Percentiles rank a stretch among this genome's conserved stretches.
phyloP scores from a whole-genome alignment of 805 yeast species.

The Candida nemodendra region DNA sequence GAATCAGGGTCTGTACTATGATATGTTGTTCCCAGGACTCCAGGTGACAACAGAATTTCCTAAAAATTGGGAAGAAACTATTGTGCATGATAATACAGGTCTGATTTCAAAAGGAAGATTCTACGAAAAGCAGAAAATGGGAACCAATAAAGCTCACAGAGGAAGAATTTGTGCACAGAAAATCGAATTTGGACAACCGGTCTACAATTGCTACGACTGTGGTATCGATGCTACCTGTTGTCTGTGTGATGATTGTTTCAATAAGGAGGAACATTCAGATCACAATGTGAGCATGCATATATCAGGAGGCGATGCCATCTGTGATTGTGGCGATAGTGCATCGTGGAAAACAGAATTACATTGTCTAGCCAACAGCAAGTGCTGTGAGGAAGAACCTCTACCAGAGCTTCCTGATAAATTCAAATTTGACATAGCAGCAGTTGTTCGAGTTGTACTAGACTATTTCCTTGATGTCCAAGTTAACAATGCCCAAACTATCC shows the following conservation, averaged over 20 bases:
- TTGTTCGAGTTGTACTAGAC: constrained; percentile 35
- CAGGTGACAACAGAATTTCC: constrained; percentile 21
- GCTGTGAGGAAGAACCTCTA: constrained; percentile 7
- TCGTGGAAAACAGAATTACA: constrained; percentile 56
- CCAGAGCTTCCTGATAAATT: constrained; percentile 22
- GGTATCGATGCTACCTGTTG: constrained; percentile 80
- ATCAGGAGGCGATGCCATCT: constrained; percentile 55
- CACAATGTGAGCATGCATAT: constrained; percentile 60
- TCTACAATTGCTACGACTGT: constrained; percentile 73
- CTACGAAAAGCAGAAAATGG: constrained; percentile 18
- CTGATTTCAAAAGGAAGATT: constrained; percentile 19
- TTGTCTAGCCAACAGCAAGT: constrained; percentile 39
- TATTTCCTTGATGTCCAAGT: constrained; percentile 41
- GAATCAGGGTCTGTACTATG: constrained; percentile 14
- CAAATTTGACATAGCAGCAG: constrained; percentile 23
- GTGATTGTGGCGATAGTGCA: constrained; percentile 72
- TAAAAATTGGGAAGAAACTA: constrained; percentile 22
- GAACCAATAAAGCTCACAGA: constrained; percentile 39
- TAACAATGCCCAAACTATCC: constrained; percentile 31
- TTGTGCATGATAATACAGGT: constrained; percentile 12
- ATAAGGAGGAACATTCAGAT: constrained; percentile 61
- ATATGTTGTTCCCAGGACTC: constrained; percentile 19
- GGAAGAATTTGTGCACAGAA: constrained; percentile 71
- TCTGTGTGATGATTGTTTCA: constrained; percentile 70
- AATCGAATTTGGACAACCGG: constrained; percentile 60